Base-by-base conservation (phyloP, 2,329 filamentous ascomycete species). In the Aspergillus jensenii region DNA sequence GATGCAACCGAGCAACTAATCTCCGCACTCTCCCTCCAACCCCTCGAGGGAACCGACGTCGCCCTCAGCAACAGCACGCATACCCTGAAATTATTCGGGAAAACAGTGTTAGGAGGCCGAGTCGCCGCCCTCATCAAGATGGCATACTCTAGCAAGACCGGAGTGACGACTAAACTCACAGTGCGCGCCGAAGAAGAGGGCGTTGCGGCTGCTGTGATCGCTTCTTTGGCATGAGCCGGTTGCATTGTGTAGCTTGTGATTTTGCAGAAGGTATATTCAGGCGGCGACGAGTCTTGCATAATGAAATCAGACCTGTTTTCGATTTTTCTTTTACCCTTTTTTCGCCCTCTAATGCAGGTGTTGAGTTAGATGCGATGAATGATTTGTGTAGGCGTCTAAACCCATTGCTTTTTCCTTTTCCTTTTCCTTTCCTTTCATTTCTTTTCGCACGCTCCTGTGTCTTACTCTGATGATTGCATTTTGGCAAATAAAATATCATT, bases 111-210 rank as follows among this genome's bases (percentile, higher is more conserved):
- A 35, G 95, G 93, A 37, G 95, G 95, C 65, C 89, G 89, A 70
- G 93, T 99, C 15, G 91, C 93, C 56, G 90, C 90, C 60, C 88
- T 86, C 64, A 87, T 98, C 63, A 86, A 92, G 76, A 96, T 99
- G 93, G 95, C 93, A 1, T 97, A 87, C 78, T 96, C 91, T 61
- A 87, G 90, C 68, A 96, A 96, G 83, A 89, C 88, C 50, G 95
- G 95, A 52, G 92, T 98, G 25, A 97, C 95, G 58, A 96, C 93
- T 70, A 98, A 98, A 85, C 91, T 99, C 67, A 90, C 89, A 52
- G 90, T 93, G 60, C 85, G 95, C 72, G 90, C 90, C 74, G 95
- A 99, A 76, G 95, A 99, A 78, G 91, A 95, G 72, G 91, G 91
- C 56, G 87, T 99, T 70, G 92, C 95, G 61, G 84, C 87, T 59